A percentile compares a stretch with the other conserved stretches of the same genome.
phyloP scores from a whole-genome alignment of 73 alveolate species.

The Blepharisma stoltei region DNA sequence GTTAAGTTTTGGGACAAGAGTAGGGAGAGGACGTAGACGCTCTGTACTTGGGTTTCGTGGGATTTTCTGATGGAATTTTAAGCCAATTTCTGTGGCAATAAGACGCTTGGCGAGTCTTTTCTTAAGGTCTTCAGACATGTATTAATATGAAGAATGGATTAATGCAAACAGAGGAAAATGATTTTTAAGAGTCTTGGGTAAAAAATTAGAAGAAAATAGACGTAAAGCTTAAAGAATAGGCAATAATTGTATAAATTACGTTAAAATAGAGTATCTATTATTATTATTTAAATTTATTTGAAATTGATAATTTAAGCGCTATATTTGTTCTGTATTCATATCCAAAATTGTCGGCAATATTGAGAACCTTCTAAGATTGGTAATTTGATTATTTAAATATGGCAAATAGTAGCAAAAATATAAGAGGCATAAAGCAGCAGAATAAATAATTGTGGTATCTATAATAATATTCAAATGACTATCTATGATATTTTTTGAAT shows the following conservation, averaged over 20 bases:
- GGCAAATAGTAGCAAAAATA: too few species aligned
- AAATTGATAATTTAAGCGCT: background rate
- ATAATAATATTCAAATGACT: too few species aligned
- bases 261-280: too few species aligned
- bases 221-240: background rate
- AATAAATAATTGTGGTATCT: too few species aligned
- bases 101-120: background rate
- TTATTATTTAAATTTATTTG: background rate
- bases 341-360: background rate
- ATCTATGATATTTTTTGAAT: too few species aligned
- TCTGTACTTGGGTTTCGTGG: background rate
- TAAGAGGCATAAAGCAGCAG: too few species aligned
- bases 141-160: background rate
- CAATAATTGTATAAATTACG: background rate
- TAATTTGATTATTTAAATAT: too few species aligned
- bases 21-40: background rate
- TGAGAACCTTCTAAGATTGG: background rate
- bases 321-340: background rate
- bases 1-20: constrained; percentile 15
- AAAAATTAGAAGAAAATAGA: background rate
- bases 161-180: too few species aligned
- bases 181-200: too few species aligned
- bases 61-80: background rate
- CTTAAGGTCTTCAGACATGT: background rate
- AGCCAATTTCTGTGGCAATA: background rate